These are phyloP conservation scores for Hordeum pubiflorum DNA, from an alignment of 202 grass and related monocot species.

Conservation along the genomic window DNA sequence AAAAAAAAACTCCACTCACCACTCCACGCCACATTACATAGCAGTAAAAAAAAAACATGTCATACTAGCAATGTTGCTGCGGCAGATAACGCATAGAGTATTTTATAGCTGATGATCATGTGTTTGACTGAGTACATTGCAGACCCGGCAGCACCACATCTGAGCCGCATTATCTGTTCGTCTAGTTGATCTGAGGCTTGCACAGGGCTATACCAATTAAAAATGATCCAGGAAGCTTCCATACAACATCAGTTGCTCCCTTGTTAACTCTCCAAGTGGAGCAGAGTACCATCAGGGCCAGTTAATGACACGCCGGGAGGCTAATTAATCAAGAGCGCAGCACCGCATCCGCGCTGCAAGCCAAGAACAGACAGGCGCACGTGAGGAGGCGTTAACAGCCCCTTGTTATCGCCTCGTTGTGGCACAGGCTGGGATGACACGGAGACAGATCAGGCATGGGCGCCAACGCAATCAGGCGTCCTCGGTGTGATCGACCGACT, in stretches of 20 bases:
- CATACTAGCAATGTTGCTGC: too few relatives aligned
- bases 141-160: neutral
- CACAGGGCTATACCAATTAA: neutral
- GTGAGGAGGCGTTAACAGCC: neutral
- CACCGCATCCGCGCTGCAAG: neutral
- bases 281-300: neutral
- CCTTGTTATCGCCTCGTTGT: too few relatives aligned
- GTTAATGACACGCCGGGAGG: neutral
- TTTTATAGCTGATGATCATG: neutral
- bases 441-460: neutral
- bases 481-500: neutral
- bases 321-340: neutral
- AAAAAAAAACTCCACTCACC: neutral
- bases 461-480: neutral
- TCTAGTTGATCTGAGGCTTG: neutral
- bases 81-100: neutral
- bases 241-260: neutral
- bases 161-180: neutral
- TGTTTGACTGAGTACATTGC: neutral
- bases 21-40: too few relatives aligned
- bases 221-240: neutral
- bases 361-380: neutral
- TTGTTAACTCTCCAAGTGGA: neutral
- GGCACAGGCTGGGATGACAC: neutral
- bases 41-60: too few relatives aligned